A percentile compares a stretch with the other conserved stretches of the same genome.
Conservation (phyloP, 345 rosid species). For the Draba incana region DNA sequence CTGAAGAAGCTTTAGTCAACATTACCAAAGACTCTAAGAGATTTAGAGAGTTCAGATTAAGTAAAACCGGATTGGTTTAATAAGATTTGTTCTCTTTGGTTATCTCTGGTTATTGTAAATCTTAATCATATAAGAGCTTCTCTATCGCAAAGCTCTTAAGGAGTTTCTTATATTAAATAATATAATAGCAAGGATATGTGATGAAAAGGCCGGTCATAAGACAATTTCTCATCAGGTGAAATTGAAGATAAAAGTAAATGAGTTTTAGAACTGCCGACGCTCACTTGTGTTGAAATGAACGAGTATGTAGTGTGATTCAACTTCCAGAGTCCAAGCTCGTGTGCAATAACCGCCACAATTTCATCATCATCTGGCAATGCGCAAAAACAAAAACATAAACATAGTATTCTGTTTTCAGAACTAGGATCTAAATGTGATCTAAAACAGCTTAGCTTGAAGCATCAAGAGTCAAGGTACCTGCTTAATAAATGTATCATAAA, state of each 20-base stretch:
- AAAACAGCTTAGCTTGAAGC: conserved; percentile 17
- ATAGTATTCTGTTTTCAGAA: not conserved
- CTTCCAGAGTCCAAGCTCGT: conserved; percentile 99
- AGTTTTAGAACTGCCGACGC: conserved; percentile 11
- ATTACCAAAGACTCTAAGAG: too few species aligned
- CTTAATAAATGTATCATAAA: conserved; percentile 96
- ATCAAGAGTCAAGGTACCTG: conserved; percentile 56
- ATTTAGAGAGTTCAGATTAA: too few species aligned
- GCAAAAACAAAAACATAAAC: not conserved
- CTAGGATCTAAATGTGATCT: not conserved
- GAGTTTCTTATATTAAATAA: too few species aligned
- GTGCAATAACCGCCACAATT: conserved; percentile 96
- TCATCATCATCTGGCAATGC: conserved; percentile 97
- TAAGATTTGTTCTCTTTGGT: too few species aligned
- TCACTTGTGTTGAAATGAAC: conserved; percentile 88
- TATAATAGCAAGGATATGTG: too few species aligned
- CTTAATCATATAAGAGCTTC: too few species aligned
- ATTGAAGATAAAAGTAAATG: not conserved
- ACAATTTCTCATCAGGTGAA: too few species aligned
- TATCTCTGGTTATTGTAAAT: too few species aligned
- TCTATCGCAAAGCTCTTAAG: too few species aligned
- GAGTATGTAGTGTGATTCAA: conserved; percentile 93
- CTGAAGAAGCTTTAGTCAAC: too few species aligned
- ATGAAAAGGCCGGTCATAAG: too few species aligned
- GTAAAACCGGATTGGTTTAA: too few species aligned